These are phyloP conservation scores for Imleria badia DNA, from an alignment of 768 basidiomycete genomes.

Conservation along the genomic window DNA sequence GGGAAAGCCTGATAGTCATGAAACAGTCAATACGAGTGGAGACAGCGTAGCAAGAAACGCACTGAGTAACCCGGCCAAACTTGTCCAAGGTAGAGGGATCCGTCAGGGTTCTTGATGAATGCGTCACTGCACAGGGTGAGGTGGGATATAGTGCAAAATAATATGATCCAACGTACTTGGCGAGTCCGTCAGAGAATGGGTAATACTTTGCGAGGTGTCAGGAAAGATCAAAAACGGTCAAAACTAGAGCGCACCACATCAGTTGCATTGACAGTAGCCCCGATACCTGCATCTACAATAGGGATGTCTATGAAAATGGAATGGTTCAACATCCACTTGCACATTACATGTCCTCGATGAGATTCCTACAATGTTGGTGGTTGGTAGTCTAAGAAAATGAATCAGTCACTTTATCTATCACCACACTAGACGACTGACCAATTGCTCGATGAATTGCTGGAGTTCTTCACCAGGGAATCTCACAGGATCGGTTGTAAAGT, in stretches of 20 bases:
- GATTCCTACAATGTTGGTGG: conserved; percentile 30
- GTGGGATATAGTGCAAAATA: not conserved
- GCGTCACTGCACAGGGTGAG: conserved; percentile 45
- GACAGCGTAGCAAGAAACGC: conserved; percentile 6
- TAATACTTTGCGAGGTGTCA: conserved; percentile 48
- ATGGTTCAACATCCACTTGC: not conserved
- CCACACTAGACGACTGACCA: conserved; percentile 42
- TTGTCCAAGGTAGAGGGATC: conserved; percentile 67
- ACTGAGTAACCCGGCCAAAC: conserved; percentile 81
- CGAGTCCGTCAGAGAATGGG: conserved; percentile 62
- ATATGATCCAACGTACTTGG: conserved; percentile 41
- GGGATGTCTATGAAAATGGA: conserved; percentile 52
- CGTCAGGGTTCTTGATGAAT: conserved; percentile 76
- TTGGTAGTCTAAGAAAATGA: conserved; percentile 18
- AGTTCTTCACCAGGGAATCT: conserved; percentile 58
- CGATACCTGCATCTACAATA: conserved; percentile 65
- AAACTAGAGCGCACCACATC: conserved; percentile 51
- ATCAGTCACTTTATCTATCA: conserved; percentile 2
- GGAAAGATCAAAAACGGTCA: not conserved
- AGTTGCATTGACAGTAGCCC: conserved; percentile 54
- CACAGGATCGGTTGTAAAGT: conserved; percentile 68
- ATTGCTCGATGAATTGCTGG: conserved; percentile 49
- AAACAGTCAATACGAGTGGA: not conserved
- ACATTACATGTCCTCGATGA: not conserved
- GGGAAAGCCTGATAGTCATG: conserved; percentile 47